Base-by-base conservation (phyloP, 805 yeast genomes). In the Starmerella bombi region DNA sequence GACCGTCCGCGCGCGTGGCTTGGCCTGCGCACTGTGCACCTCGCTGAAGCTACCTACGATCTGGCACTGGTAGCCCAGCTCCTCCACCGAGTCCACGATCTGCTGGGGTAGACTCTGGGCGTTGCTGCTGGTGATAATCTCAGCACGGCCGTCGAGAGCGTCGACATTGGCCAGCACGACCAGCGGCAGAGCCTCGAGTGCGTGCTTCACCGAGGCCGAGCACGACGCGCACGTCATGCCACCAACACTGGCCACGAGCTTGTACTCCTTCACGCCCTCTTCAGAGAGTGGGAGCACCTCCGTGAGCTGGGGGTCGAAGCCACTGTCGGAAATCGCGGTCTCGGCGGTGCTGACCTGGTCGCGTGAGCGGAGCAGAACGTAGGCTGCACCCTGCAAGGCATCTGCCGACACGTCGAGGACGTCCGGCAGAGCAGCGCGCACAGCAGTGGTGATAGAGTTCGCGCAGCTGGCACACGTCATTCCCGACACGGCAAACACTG, bases 141-240 rank as follows among this genome's bases (percentile, higher is more conserved):
- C 60, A 4, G 79, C 86, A 1, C 74, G 62, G 51, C 78, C 78
- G 15, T 75, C 69, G 14, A 80, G 70, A 1, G 71, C 64, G 44
- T 73, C 74, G 32, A 80, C 66, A 7, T 72, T 70, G 25, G 67
- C 64, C 15, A 70, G 73, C 16, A 66, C 57, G 3, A 80, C 70
- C 54, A 71, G 75, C 2, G 71, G 68, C 30, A 77, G 52, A 4
- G 63, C 41, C 17, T 67, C 25, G 55, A 55, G 20, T 63, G 72
- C 25, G 7, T 64, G 58, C 8, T 64, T 59, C 9, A 81, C 70
- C 0, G 86, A 63, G 31, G 66, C 66, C 1, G 74, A 74, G 57
- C 91, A 77, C 0, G 83, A 73, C 6, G 80, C 75, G 59, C 88
- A 80, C 0, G 84, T 74, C 57, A 80, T 78, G 3, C 86, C 88